These are phyloP conservation scores for Leccinum imitatum DNA, from an alignment of 768 basidiomycete genomes.

Conservation along the genomic window DNA sequence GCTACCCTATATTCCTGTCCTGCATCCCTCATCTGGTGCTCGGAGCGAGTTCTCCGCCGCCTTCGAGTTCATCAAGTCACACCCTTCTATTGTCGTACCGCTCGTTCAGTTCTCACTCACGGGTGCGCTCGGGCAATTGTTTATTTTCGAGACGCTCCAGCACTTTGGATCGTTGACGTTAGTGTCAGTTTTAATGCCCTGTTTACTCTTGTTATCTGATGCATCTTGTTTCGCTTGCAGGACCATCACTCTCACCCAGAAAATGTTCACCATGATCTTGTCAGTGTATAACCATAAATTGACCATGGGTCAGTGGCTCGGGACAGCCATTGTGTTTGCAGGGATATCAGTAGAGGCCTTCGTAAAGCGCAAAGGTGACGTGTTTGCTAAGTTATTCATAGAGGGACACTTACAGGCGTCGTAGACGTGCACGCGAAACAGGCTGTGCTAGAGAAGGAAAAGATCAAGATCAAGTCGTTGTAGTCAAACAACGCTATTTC, in stretches of 20 bases:
- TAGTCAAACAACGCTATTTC: conserved; percentile 34
- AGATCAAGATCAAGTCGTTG: conserved; percentile 75
- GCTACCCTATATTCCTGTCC: conserved; percentile 77
- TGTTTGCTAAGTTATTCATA: conserved; percentile 3
- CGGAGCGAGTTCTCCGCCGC: conserved; percentile 66
- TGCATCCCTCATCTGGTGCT: conserved; percentile 64
- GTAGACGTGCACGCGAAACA: conserved; percentile 81
- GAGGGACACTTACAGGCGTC: conserved; percentile 6
- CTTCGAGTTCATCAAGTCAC: conserved; percentile 69
- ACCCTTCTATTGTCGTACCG: conserved; percentile 73
- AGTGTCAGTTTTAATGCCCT: conserved; percentile 53
- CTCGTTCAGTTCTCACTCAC: conserved; percentile 84
- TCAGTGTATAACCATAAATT: conserved; percentile 92
- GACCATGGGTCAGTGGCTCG: conserved; percentile 85
- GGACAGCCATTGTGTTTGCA: conserved; percentile 90
- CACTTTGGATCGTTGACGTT: conserved; percentile 89
- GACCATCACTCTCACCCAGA: conserved; percentile 93
- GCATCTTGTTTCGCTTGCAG: conserved; percentile 37
- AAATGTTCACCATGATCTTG: conserved; percentile 96
- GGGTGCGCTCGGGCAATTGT: conserved; percentile 92
- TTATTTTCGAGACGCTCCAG: conserved; percentile 95
- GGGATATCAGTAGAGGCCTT: conserved; percentile 94
- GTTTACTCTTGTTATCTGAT: not conserved
- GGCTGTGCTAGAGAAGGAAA: conserved; percentile 80
- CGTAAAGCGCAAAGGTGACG: conserved; percentile 81